Percentiles rank a stretch among this genome's conserved stretches.
phyloP scores from a whole-genome alignment of 306 rosid genomes.

The Dicorynia guianensis region DNA sequence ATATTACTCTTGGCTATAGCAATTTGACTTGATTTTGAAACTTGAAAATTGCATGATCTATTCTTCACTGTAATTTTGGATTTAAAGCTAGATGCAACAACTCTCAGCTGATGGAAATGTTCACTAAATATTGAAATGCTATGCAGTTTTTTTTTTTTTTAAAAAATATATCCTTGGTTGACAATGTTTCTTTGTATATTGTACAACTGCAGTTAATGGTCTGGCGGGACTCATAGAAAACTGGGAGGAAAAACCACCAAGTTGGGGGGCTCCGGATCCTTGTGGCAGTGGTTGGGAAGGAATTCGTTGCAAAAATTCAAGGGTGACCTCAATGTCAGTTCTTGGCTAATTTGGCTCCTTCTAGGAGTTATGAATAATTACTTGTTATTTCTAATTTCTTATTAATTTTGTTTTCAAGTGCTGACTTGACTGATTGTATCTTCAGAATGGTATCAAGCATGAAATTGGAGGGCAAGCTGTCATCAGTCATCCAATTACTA shows the following conservation, averaged over 20 bases:
- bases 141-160: not conserved
- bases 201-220: slow-evolving; percentile 42
- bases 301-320: slow-evolving; percentile 47
- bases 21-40: not conserved
- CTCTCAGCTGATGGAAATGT: not conserved
- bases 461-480: slow-evolving; percentile 53
- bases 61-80: slow-evolving; percentile 4
- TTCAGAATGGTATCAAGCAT: slow-evolving; percentile 56
- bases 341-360: slow-evolving; percentile 31
- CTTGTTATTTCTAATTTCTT: not conserved
- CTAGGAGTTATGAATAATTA: slow-evolving; percentile 8
- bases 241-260: slow-evolving; percentile 53
- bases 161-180: slow-evolving; percentile 3
- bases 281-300: slow-evolving; percentile 56
- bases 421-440: slow-evolving; percentile 14
- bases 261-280: slow-evolving; percentile 57
- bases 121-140: slow-evolving; percentile 1
- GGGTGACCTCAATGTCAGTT: slow-evolving; percentile 51
- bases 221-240: slow-evolving; percentile 41
- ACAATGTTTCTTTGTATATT: slow-evolving; percentile 22
- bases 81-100: slow-evolving; percentile 10
- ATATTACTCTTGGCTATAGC: slow-evolving; percentile 2
- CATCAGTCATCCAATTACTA: slow-evolving; percentile 57
- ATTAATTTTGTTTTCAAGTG: not conserved
- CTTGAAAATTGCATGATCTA: not conserved